Evolutionary conservation across 192 early-diverging fungal species (phyloP), one percentile per base, ranked within the genome.

Genomic region (Backusella australiensis): DNA sequence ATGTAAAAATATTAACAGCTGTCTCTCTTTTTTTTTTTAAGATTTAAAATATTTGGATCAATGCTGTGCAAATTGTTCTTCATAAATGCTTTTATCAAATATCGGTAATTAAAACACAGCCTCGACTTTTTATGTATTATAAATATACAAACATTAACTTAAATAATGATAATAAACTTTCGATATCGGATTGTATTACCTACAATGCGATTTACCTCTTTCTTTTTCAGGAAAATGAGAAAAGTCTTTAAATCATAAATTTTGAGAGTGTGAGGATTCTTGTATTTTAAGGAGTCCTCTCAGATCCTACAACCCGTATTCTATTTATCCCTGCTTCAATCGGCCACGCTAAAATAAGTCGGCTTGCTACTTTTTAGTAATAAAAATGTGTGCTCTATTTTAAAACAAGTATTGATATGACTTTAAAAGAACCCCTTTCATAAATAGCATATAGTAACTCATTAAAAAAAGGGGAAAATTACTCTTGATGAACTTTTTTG

Each of bases 1-100:
- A 39, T 39, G 38, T 39, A 39, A 39, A 39, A 39, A 39, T 39
- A 11, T 9, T 39, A 11, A 39, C 9, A 32, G 32, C 4, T 26
- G 6, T 29, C 49, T 8, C 17, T 52, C 19, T 34, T 26, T 72
- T 49, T 26, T 72, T 49, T 34, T 52, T 17, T 34, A 29, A 75
- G 75, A 76, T 59, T 21, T 70, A 7, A 69, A 70, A 56, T 76
- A 76, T 35, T 32, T 70, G 2, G 75, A 76, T 63, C 68, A 76
- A 5, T 76, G 75, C 49, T 76, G 75, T 70, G 52, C 52, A 34
- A 67, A 76, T 39, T 76, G 75, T 34, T 63, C 56, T 63, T 63
- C 15, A 6, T 44, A 44, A 32, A 44, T 44, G 15, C 15, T 14
- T 17, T 44, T 17, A 17, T 49, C 19, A 49, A 19, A 49, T 21